Evolutionary conservation across 2,329 filamentous ascomycete species (phyloP).

Genomic region (Nectriaceae sp.): DNA sequence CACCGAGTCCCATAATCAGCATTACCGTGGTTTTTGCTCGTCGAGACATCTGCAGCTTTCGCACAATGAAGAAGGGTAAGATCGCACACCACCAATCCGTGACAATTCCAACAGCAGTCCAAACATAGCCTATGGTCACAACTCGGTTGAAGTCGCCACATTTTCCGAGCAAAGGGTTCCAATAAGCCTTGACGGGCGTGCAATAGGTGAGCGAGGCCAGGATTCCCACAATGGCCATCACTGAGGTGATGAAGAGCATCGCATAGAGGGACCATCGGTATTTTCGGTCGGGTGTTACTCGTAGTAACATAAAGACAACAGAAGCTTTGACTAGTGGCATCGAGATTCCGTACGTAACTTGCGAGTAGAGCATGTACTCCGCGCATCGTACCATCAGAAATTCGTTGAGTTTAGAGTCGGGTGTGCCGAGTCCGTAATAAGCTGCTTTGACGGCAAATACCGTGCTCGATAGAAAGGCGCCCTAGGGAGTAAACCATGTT

Average conservation of each 20-base stretch:
- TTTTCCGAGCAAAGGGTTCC: not conserved
- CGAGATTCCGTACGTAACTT: not conserved
- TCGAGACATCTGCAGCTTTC: slow-evolving; percentile 4
- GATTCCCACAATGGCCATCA: not conserved
- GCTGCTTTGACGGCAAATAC: not conserved
- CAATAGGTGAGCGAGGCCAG: not conserved
- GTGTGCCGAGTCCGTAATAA: not conserved
- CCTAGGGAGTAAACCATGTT: not conserved
- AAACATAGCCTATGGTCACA: slow-evolving; percentile 2
- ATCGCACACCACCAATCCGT: slow-evolving; percentile 9
- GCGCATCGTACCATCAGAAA: not conserved
- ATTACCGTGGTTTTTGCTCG: slow-evolving; percentile 3
- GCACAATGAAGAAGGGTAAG: slow-evolving; percentile 5
- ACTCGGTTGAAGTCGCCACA: slow-evolving; percentile 2
- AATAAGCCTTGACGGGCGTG: not conserved
- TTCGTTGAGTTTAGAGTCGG: not conserved
- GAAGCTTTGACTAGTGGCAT: not conserved
- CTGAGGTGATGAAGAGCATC: not conserved
- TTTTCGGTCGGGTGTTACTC: not conserved
- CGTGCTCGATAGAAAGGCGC: not conserved
- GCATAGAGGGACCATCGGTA: not conserved
- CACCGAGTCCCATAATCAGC: slow-evolving; percentile 5
- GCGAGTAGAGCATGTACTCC: not conserved
- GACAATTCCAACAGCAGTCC: slow-evolving; percentile 5
- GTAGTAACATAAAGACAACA: not conserved